Base-by-base conservation (phyloP, 129 eudicot species). In the Flaveria linearis region DNA sequence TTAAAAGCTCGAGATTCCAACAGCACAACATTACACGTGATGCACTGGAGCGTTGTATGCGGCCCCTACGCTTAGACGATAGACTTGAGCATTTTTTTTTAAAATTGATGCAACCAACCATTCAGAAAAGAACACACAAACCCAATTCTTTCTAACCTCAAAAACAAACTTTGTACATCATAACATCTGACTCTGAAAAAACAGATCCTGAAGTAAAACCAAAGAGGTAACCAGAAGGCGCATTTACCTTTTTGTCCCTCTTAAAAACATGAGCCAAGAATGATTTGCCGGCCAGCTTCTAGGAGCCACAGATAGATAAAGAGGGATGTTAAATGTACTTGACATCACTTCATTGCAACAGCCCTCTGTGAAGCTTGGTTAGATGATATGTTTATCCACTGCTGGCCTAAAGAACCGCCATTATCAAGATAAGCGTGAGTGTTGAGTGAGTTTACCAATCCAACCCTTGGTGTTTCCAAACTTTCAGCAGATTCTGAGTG, bases 251-350 rank as follows among this genome's bases (percentile, higher is more conserved):
- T 80, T 46, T 66, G 75, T 67, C 78, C 78, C 74, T 41, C 72
- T 16, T 70, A 71, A 69, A 12, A 62, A 83, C 83, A 33, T 55
- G 51, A 90, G 97, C 97, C 97, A 91, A 91, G 97, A 88, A 88
- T 91, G 94, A 88, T 82, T 91, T 91, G 91, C 94, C 94, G 82
- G 84, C 78, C 84, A 80, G 80, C 84, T 80, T 53, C 69, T 69
- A 30, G 30, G 79, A 81, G 86, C 89, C 45, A 28, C 69, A 3
- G 79, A 57, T n/a, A 6, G 51, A 53, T n/a, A n/a, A 14, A 5
- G 4, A 1, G 68, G 4, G 33, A 25, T 66, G 47, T 53, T 33
- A 0, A 17, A 71, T 14, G 53, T 49, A 36, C 50, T 43, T 11
- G 41, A 42, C 68, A 63, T 87, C 86, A 85, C 84, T 87, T 85